A percentile compares a stretch with the other conserved stretches of the same genome.
phyloP scores from a whole-genome alignment of 495 filamentous ascomycete genomes.

The Penicillium atrosanguineum region DNA sequence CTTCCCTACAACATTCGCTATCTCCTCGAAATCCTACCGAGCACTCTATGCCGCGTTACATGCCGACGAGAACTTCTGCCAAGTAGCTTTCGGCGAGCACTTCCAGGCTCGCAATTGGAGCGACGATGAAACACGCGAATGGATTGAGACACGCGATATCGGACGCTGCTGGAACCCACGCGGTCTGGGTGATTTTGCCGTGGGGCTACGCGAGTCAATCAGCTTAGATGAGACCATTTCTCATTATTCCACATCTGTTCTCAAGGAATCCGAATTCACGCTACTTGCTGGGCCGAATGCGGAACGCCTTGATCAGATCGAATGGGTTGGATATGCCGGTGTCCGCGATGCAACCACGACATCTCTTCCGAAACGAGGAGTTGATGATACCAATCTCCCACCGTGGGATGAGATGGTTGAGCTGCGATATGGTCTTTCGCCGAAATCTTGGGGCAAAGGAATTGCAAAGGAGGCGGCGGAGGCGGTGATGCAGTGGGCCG shows the following conservation, averaged over 20 bases:
- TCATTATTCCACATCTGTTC: background rate
- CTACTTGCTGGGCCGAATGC: background rate
- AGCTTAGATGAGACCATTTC: background rate
- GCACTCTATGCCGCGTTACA: conserved; percentile 19
- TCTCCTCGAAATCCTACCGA: conserved; percentile 15
- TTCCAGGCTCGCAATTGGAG: conserved; percentile 20
- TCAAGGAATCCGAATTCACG: conserved; percentile 2
- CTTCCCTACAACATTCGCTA: conserved; percentile 22
- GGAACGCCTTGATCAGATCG: conserved; percentile 1
- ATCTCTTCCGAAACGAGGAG: conserved; percentile 15
- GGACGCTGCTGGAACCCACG: conserved; percentile 16
- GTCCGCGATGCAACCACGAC: conserved; percentile 27
- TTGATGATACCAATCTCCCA: conserved; percentile 14
- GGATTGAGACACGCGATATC: conserved; percentile 24
- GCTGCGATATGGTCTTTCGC: conserved; percentile 22
- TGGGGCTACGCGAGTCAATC: conserved; percentile 10
- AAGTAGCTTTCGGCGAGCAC: conserved; percentile 21
- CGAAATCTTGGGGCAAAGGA: conserved; percentile 20
- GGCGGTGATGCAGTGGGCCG: conserved; percentile 21
- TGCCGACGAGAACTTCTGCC: conserved; percentile 20
- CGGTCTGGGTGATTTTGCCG: conserved; percentile 24
- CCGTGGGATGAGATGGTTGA: conserved; percentile 28
- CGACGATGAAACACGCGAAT: conserved; percentile 19
- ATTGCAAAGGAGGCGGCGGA: conserved; percentile 23
- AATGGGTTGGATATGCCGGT: conserved; percentile 30